Evolutionary conservation across 352 stramenopile genomes (phyloP).

Genomic region (Globisporangium abappressorium): DNA sequence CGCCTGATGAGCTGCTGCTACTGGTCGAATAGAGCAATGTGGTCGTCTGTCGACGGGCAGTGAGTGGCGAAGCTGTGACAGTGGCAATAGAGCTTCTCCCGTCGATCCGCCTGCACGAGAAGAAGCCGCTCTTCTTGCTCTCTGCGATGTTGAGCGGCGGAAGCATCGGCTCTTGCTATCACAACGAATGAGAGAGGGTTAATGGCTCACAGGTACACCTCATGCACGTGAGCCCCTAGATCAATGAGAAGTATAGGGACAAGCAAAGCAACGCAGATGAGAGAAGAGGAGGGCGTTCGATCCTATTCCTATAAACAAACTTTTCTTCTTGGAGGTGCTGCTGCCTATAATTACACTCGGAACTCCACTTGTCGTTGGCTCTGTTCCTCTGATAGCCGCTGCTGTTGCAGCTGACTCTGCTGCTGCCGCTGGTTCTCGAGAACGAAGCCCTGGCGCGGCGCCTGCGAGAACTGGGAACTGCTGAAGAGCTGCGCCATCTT

Average conservation of each 20-base stretch:
- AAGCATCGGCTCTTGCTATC: slow-evolving; percentile 23
- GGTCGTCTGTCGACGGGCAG: not conserved
- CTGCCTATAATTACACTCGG: not conserved
- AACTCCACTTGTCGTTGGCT: not conserved
- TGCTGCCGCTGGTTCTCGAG: slow-evolving; percentile 1
- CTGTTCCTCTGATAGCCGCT: not conserved
- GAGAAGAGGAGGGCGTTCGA: not conserved
- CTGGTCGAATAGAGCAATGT: not conserved
- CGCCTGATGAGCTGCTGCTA: not conserved
- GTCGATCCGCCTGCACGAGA: slow-evolving; percentile 29
- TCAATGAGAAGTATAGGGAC: not conserved
- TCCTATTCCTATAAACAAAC: not conserved
- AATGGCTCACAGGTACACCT: not conserved
- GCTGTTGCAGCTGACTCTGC: not conserved
- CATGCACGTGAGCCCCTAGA: not conserved
- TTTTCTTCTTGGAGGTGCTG: not conserved
- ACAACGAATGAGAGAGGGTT: not conserved
- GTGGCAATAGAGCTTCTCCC: slow-evolving; percentile 12
- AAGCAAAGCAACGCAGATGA: not conserved
- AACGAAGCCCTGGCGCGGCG: not conserved
- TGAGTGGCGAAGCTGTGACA: not conserved
- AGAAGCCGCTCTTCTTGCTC: slow-evolving; percentile 37
- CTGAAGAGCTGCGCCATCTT: slow-evolving; percentile 86
- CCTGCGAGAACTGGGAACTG: slow-evolving; percentile 15
- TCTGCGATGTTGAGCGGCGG: slow-evolving; percentile 39